A percentile compares a stretch with the other conserved stretches of the same genome.
These are phyloP conservation scores for Talaromyces proteolyticus DNA, from an alignment of 495 filamentous ascomycete species.

Conservation along the genomic window DNA sequence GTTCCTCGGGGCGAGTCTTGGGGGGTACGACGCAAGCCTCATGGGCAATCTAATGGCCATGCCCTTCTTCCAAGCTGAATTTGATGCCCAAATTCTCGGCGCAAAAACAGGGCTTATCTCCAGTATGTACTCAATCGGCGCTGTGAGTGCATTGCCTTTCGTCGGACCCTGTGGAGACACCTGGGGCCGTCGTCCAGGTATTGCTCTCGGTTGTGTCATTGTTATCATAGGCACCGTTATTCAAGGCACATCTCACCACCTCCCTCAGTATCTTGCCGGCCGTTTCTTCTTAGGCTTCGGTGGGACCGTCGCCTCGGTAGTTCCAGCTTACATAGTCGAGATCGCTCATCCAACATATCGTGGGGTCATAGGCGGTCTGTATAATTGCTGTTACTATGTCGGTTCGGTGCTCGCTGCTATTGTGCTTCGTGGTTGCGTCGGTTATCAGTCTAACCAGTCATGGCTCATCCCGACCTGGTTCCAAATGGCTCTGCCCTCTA, in stretches of 20 bases:
- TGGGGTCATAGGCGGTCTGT: conserved; percentile 51
- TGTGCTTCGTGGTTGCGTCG: conserved; percentile 23
- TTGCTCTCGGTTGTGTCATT: conserved; percentile 49
- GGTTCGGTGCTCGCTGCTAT: conserved; percentile 36
- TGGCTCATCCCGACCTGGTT: conserved; percentile 58
- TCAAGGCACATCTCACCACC: conserved; percentile 36
- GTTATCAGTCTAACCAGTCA: conserved; percentile 18
- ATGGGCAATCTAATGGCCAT: conserved; percentile 33
- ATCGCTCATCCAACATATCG: conserved; percentile 64
- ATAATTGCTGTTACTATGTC: conserved; percentile 47
- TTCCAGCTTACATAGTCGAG: conserved; percentile 64
- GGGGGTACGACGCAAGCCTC: conserved; percentile 40
- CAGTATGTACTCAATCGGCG: conserved; percentile 52
- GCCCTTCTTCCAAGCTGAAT: conserved; percentile 23
- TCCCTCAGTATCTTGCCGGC: conserved; percentile 56
- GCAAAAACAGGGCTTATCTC: conserved; percentile 45
- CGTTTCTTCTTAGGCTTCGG: conserved; percentile 73
- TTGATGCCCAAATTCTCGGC: conserved; percentile 23
- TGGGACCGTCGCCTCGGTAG: conserved; percentile 59
- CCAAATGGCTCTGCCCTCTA: conserved; percentile 45
- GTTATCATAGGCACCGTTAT: conserved; percentile 53
- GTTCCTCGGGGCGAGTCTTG: neutral
- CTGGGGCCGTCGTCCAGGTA: conserved; percentile 55
- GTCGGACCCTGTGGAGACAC: conserved; percentile 40
- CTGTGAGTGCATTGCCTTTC: conserved; percentile 46